These are phyloP conservation scores for Butyriboletus regius DNA, from an alignment of 1,284 basidiomycete genomes.

Conservation along the genomic window DNA sequence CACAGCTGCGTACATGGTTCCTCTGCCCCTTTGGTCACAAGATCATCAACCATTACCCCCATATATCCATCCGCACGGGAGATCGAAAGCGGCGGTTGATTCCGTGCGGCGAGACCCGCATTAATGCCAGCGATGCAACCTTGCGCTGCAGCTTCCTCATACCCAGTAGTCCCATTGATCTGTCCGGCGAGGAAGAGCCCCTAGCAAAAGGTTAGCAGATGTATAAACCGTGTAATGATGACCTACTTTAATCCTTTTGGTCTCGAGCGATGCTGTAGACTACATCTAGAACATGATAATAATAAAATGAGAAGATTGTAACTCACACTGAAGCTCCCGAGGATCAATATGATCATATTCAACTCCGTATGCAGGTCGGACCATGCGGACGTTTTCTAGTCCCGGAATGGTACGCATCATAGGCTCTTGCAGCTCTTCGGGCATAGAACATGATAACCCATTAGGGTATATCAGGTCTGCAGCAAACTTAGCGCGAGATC, in stretches of 20 bases:
- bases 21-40: slow-evolving; percentile 79
- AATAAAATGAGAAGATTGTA: neutral
- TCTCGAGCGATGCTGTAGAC: slow-evolving; percentile 67
- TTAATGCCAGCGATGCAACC: slow-evolving; percentile 80
- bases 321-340: slow-evolving; percentile 64
- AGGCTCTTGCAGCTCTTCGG: slow-evolving; percentile 71
- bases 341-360: slow-evolving; percentile 91
- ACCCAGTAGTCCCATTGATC: slow-evolving; percentile 87
- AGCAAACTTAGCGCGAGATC: neutral
- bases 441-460: slow-evolving; percentile 79
- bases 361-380: slow-evolving; percentile 81
- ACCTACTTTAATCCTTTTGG: slow-evolving; percentile 65
- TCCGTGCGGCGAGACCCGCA: slow-evolving; percentile 64
- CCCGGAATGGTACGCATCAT: slow-evolving; percentile 80
- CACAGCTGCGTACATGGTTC: slow-evolving; percentile 62
- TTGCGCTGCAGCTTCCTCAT: slow-evolving; percentile 87
- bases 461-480: slow-evolving; percentile 81
- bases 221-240: neutral
- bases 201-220: slow-evolving; percentile 27
- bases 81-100: slow-evolving; percentile 54
- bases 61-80: slow-evolving; percentile 76
- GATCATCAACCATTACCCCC: slow-evolving; percentile 86
- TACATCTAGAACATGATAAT: neutral
- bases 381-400: slow-evolving; percentile 74
- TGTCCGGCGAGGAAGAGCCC: slow-evolving; percentile 83